Evolutionary conservation across 2,329 filamentous ascomycete genomes (phyloP).

Genomic region (Orbilia javanica): DNA sequence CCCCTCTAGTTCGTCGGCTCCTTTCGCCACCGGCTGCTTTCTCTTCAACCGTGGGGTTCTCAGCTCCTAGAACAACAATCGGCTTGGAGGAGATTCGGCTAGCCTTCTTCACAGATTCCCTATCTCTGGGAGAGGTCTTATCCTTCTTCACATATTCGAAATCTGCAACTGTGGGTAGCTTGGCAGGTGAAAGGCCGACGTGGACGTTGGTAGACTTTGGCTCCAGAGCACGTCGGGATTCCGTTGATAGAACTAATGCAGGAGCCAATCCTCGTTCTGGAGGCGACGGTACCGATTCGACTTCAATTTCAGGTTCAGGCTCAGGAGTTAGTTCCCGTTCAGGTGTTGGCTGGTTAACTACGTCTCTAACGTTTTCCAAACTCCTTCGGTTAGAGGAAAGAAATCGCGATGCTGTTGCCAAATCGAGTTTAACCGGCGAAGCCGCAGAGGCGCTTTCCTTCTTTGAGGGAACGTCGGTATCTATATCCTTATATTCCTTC

Average conservation of each 20-base stretch:
- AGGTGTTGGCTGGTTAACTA: background rate
- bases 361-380: conserved; percentile 12
- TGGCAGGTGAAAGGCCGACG: conserved; percentile 41
- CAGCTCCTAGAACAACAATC: conserved; percentile 47
- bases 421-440: conserved; percentile 54
- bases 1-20: conserved; percentile 72
- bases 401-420: conserved; percentile 63
- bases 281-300: background rate
- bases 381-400: conserved; percentile 21
- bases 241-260: conserved; percentile 59
- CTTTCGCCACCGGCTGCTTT: conserved; percentile 69
- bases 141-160: conserved; percentile 59
- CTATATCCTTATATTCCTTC: conserved; percentile 31
- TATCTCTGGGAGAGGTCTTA: conserved; percentile 53
- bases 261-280: background rate
- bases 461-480: conserved; percentile 34
- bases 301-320: background rate
- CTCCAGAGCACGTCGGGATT: conserved; percentile 68
- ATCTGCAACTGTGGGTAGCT: conserved; percentile 51
- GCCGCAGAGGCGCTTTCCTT: conserved; percentile 11
- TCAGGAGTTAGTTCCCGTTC: background rate
- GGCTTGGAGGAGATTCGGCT: conserved; percentile 47
- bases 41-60: conserved; percentile 67
- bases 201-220: conserved; percentile 49
- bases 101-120: conserved; percentile 54